A percentile compares a stretch with the other conserved stretches of the same genome.
Conservation (phyloP, 768 basidiomycete species). For the Suillus tomentosus region DNA sequence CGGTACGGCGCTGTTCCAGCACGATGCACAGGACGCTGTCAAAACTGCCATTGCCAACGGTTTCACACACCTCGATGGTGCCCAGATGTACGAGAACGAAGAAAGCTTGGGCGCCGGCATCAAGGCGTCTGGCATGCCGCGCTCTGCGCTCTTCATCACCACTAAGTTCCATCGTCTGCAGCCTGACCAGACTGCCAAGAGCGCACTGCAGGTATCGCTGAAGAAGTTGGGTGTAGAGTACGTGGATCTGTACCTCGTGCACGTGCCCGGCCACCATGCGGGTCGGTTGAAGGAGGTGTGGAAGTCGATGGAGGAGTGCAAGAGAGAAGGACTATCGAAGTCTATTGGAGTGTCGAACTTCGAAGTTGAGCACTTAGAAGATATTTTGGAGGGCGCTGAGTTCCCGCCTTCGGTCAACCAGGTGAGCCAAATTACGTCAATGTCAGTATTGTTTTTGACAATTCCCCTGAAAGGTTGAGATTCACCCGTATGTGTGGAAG, state of each 20-base stretch:
- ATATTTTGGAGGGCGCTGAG: slow-evolving; percentile 40
- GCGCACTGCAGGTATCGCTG: slow-evolving; percentile 41
- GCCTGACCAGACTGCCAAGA: slow-evolving; percentile 21
- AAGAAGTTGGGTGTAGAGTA: slow-evolving; percentile 37
- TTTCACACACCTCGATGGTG: slow-evolving; percentile 21
- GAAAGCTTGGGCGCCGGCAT: slow-evolving; percentile 37
- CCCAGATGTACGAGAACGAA: slow-evolving; percentile 21
- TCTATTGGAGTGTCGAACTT: slow-evolving; percentile 51
- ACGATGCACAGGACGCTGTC: slow-evolving; percentile 26
- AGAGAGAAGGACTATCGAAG: slow-evolving; percentile 38
- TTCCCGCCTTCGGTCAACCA: slow-evolving; percentile 50
- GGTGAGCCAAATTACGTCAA: slow-evolving; percentile 25
- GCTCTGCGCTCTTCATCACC: slow-evolving; percentile 44
- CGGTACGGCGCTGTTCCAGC: slow-evolving; percentile 30
- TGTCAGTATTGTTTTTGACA: neutral
- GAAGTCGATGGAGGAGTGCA: slow-evolving; percentile 42
- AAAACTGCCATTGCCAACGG: slow-evolving; percentile 35
- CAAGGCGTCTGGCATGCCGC: slow-evolving; percentile 34
- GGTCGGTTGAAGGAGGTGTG: slow-evolving; percentile 37
- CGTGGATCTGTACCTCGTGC: slow-evolving; percentile 36
- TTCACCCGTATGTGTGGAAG: slow-evolving; percentile 16
- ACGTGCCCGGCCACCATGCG: slow-evolving; percentile 32
- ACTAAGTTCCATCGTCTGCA: slow-evolving; percentile 39
- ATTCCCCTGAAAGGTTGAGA: neutral
- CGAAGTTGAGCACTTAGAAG: slow-evolving; percentile 37